Conservation (phyloP, 352 stramenopile species). For the Phytophthora idaei region DNA sequence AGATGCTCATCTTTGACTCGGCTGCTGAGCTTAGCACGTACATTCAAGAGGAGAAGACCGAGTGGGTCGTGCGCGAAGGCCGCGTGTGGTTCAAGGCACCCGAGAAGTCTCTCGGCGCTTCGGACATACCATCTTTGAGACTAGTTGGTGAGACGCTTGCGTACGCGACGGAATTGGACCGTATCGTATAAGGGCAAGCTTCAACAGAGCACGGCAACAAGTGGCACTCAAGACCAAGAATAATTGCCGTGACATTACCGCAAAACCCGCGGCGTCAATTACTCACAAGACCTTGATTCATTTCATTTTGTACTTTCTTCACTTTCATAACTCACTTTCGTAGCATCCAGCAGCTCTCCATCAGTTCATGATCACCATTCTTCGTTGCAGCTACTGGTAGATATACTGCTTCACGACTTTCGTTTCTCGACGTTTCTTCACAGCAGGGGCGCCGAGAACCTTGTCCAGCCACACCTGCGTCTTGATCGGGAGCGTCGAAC, state of each 20-base stretch:
- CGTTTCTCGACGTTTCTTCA: constrained; percentile 50
- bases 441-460: constrained; percentile 38
- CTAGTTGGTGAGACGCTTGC: constrained; percentile 94
- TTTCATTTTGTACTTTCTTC: constrained; percentile 35
- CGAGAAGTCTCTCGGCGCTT: constrained; percentile 84
- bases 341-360: neutral
- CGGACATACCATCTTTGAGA: constrained; percentile 94
- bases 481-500: constrained; percentile 55
- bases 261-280: constrained; percentile 11
- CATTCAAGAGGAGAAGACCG: constrained; percentile 86
- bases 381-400: constrained; percentile 20
- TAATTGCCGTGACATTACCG: constrained; percentile 9
- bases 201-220: constrained; percentile 1
- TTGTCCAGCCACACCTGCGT: constrained; percentile 77
- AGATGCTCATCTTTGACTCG: constrained; percentile 94
- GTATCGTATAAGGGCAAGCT: constrained; percentile 78
- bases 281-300: constrained; percentile 24
- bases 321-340: constrained; percentile 29
- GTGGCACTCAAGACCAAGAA: constrained; percentile 10
- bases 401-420: constrained; percentile 39
- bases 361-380: too few relatives aligned
- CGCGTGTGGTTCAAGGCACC: constrained; percentile 91
- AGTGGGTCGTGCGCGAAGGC: constrained; percentile 90
- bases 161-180: constrained; percentile 96
- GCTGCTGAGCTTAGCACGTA: constrained; percentile 84